phyloP scores from a whole-genome alignment of 306 rosid species.

The Quercus wislizeni region DNA sequence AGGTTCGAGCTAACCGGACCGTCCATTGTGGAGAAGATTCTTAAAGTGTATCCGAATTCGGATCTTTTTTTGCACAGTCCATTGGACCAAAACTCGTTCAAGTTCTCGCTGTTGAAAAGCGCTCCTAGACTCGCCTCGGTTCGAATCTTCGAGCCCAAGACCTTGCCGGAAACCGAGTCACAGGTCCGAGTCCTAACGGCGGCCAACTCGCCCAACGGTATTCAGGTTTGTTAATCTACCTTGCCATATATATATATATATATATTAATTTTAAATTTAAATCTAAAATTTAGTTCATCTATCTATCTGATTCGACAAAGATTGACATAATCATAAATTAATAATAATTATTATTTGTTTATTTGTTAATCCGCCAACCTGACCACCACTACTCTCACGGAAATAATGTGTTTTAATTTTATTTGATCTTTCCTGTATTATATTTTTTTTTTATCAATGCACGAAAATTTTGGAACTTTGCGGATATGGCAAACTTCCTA shows the following conservation, averaged over 20 bases:
- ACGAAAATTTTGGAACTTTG: neutral
- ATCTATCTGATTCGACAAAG: neutral
- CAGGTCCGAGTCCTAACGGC: conserved; percentile 67
- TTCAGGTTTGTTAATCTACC: conserved; percentile 51
- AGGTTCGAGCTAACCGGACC: conserved; percentile 95
- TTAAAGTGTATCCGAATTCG: conserved; percentile 67
- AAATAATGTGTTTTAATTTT: neutral
- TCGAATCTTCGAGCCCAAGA: conserved; percentile 53
- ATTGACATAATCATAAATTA: neutral
- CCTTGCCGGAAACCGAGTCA: conserved; percentile 58
- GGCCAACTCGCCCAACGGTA: conserved; percentile 74
- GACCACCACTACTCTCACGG: neutral
- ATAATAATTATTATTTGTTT: neutral
- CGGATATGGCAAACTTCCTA: too few species aligned
- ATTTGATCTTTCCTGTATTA: neutral
- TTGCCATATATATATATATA: too few species aligned
- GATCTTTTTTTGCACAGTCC: conserved; percentile 82
- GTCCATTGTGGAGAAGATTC: conserved; percentile 55
- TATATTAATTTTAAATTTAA: too few species aligned
- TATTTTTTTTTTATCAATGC: too few species aligned
- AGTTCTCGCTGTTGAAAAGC: conserved; percentile 58
- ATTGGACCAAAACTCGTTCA: conserved; percentile 53
- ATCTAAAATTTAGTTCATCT: too few species aligned
- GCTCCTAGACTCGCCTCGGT: conserved; percentile 67
- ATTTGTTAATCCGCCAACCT: neutral